Evolutionary conservation across 192 early-diverging fungal species (phyloP), one percentile per base, ranked within the genome.

Genomic region (Nowakowskiella sp.): DNA sequence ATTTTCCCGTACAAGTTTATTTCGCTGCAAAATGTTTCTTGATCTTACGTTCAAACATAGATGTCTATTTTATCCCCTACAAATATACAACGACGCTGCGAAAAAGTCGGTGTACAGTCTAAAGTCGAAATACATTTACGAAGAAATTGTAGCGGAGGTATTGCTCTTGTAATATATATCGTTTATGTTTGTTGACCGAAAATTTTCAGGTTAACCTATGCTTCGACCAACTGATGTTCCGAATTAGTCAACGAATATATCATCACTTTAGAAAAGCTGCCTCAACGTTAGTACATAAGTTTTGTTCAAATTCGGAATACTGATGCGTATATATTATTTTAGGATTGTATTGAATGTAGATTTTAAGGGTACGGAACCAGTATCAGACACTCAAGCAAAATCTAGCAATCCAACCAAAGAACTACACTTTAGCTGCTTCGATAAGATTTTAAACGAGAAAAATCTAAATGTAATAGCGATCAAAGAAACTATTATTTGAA

Each of bases 81-180:
- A 71, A 34, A 45, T 79, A 23, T 79, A 79, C 67, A 72, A 78
- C 43, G 76, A 75, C 44, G 64, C 72, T 1, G 77, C 58, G 6
- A 36, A 31, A 29, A 47, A 63, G 21, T 42, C 72, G 0, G 50
- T 79, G 24, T 33, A 68, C 30, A 24, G 55, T 4, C 31, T 79
- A 7, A 71, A 67, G 48, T 58, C 60, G 42, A 27, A 57, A 50
- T 70, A 67, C 50, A 65, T 79, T n/a, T 76, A 78, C 45, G 66
- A 78, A 49, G 77, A 79, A 47, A 60, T 79, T 22, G 66, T 48
- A n/a, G 72, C 77, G 8, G 77, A 79, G 53, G 74, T 76, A 65
- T 24, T 10, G 21, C 4, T 24, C 42, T 2, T 27, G 21, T 26
- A 4, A 6, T 26, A 44, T 33, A 50, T 6, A 1, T 31, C 22